These are phyloP conservation scores for Mortierella alpina DNA, from an alignment of 192 early-diverging fungal genomes.

Conservation along the genomic window DNA sequence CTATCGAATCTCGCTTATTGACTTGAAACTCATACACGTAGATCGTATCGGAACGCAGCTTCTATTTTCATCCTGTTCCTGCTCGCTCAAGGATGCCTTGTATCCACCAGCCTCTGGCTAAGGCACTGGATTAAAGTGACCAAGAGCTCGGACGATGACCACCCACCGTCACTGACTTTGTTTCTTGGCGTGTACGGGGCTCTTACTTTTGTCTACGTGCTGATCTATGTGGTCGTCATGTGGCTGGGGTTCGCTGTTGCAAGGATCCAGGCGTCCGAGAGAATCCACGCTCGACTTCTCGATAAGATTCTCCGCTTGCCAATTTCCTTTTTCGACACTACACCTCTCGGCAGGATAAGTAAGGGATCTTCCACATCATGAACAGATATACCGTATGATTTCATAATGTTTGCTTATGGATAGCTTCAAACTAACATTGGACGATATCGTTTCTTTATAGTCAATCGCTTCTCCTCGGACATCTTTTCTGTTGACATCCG, in stretches of 20 bases:
- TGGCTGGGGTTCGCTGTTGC: constrained; percentile 25
- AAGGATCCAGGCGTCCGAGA: constrained; percentile 67
- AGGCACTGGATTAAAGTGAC: constrained; percentile 66
- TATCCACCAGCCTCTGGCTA: constrained; percentile 66
- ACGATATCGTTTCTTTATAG: too few relatives aligned
- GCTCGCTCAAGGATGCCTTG: constrained; percentile 57
- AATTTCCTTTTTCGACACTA: constrained; percentile 72
- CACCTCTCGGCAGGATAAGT: constrained; percentile 69
- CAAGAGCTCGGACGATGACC: constrained; percentile 45
- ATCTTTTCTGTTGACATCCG: constrained; percentile 21
- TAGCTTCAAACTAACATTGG: too few relatives aligned
- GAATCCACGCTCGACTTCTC: constrained; percentile 69
- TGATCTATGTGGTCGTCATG: constrained; percentile 31
- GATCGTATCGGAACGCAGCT: constrained; percentile 36
- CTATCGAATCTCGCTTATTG: background rate
- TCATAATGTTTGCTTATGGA: too few relatives aligned
- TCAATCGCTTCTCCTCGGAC: constrained; percentile 66
- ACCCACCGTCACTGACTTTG: constrained; percentile 10
- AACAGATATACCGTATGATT: too few relatives aligned
- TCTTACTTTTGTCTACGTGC: constrained; percentile 25
- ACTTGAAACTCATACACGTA: background rate
- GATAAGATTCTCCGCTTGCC: constrained; percentile 71
- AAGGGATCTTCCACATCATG: too few relatives aligned
- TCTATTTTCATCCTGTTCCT: constrained; percentile 63
- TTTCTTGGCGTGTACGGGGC: constrained; percentile 26